These are phyloP conservation scores for Pythium coloratum DNA, from an alignment of 352 stramenopile genomes.

Conservation along the genomic window DNA sequence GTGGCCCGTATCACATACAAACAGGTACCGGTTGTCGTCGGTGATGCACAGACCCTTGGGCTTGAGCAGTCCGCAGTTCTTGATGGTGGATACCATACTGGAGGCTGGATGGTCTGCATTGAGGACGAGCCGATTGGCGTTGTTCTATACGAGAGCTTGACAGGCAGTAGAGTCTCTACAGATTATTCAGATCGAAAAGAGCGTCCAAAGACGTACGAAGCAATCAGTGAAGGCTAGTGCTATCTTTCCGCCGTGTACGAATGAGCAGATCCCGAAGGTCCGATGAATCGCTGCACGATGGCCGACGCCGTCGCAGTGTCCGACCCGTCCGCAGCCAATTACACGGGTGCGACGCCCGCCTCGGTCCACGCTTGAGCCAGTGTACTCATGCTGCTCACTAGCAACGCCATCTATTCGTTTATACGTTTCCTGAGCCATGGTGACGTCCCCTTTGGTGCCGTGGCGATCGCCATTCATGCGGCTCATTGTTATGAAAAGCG, in stretches of 20 bases:
- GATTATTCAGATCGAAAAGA: no score
- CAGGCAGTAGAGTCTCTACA: not conserved
- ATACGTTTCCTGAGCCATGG: not conserved
- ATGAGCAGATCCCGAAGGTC: slow-evolving; percentile 35
- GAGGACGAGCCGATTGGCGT: slow-evolving; percentile 1
- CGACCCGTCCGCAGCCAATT: slow-evolving; percentile 27
- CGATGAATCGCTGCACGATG: slow-evolving; percentile 36
- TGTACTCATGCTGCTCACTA: not conserved
- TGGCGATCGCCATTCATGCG: not conserved
- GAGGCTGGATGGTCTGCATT: not conserved
- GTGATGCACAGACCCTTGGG: slow-evolving; percentile 47
- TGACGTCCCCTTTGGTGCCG: not conserved
- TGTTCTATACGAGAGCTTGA: not conserved
- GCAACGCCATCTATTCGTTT: not conserved
- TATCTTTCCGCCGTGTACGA: slow-evolving; percentile 7
- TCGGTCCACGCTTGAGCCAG: not conserved
- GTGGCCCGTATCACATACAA: slow-evolving; percentile 58
- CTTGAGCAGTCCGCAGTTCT: slow-evolving; percentile 37
- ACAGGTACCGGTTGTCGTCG: slow-evolving; percentile 40
- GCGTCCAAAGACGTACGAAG: not conserved
- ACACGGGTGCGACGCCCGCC: not conserved
- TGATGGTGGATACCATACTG: slow-evolving; percentile 15
- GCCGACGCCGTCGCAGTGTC: slow-evolving; percentile 33
- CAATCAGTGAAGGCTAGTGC: slow-evolving; percentile 9
- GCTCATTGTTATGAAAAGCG: not conserved